Conservation (phyloP, 2,329 filamentous ascomycete genomes). For the Botryotinia calthae region DNA sequence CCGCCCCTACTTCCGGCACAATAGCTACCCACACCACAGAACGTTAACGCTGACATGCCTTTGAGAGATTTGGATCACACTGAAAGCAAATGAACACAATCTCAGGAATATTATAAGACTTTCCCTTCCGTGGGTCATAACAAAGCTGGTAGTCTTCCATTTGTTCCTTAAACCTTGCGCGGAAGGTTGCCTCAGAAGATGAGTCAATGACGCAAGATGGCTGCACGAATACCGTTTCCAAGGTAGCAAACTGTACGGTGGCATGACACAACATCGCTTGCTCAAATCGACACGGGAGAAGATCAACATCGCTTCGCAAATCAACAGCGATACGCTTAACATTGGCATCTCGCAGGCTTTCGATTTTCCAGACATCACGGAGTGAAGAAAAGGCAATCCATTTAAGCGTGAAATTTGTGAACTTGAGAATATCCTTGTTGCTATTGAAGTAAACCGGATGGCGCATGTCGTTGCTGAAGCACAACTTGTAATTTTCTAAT, state of each 20-base stretch:
- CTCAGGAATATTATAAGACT: background rate
- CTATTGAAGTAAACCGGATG: background rate
- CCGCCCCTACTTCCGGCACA: background rate
- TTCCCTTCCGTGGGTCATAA: too few relatives aligned
- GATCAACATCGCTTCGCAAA: background rate
- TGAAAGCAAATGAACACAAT: background rate
- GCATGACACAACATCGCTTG: background rate
- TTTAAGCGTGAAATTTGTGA: background rate
- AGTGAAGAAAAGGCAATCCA: background rate
- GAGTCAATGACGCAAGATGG: background rate
- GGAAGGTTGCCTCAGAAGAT: too few relatives aligned
- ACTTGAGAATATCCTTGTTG: background rate
- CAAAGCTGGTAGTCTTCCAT: background rate
- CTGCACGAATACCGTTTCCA: background rate
- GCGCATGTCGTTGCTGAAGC: background rate
- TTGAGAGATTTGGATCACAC: background rate
- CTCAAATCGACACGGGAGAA: too few relatives aligned
- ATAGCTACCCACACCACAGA: background rate
- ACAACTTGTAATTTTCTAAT: background rate
- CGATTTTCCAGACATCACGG: background rate
- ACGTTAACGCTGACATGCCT: background rate
- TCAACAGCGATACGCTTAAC: background rate
- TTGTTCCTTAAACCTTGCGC: background rate
- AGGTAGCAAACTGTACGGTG: background rate
- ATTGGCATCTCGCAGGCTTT: background rate